Evolutionary conservation across 805 yeast species (phyloP).

Genomic region (Lipomyces orientalis): DNA sequence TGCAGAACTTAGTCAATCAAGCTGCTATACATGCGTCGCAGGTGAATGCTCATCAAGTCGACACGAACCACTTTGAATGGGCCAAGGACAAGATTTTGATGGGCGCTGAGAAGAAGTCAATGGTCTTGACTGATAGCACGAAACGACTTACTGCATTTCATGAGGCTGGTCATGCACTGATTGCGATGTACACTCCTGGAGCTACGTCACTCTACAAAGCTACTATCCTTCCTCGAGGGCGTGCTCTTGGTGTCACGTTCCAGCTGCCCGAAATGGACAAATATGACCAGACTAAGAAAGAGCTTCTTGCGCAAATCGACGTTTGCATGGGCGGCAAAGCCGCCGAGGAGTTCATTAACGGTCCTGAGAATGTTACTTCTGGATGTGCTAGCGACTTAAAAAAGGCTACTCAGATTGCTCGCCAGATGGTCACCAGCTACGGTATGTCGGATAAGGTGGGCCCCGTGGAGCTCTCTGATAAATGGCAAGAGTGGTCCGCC

Average conservation of each 20-base stretch:
- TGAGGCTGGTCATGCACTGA: slow-evolving; percentile 99
- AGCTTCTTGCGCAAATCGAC: slow-evolving; percentile 88
- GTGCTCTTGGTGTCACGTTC: slow-evolving; percentile 96
- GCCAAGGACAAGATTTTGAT: slow-evolving; percentile 96
- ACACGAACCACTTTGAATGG: slow-evolving; percentile 95
- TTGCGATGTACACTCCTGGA: slow-evolving; percentile 92
- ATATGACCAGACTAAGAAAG: slow-evolving; percentile 86
- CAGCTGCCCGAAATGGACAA: slow-evolving; percentile 98
- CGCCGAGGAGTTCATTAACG: slow-evolving; percentile 93
- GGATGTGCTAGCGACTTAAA: slow-evolving; percentile 94
- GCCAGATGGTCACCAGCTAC: slow-evolving; percentile 95
- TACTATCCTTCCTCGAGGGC: slow-evolving; percentile 93
- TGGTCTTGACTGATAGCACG: slow-evolving; percentile 96
- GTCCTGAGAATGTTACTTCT: slow-evolving; percentile 88
- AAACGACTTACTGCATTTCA: slow-evolving; percentile 95
- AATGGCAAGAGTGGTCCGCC: slow-evolving; percentile 96
- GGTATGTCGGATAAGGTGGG: slow-evolving; percentile 97
- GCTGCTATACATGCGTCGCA: slow-evolving; percentile 98
- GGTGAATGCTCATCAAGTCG: slow-evolving; percentile 85
- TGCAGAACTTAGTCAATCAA: slow-evolving; percentile 93
- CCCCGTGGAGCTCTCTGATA: slow-evolving; percentile 85
- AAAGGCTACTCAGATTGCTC: slow-evolving; percentile 88
- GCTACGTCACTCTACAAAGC: slow-evolving; percentile 97
- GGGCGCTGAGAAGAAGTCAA: slow-evolving; percentile 97
- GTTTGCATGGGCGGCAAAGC: slow-evolving; percentile 99